These are phyloP conservation scores for Themeda triandra DNA, from an alignment of 176 grass and related monocot genomes.

Conservation along the genomic window DNA sequence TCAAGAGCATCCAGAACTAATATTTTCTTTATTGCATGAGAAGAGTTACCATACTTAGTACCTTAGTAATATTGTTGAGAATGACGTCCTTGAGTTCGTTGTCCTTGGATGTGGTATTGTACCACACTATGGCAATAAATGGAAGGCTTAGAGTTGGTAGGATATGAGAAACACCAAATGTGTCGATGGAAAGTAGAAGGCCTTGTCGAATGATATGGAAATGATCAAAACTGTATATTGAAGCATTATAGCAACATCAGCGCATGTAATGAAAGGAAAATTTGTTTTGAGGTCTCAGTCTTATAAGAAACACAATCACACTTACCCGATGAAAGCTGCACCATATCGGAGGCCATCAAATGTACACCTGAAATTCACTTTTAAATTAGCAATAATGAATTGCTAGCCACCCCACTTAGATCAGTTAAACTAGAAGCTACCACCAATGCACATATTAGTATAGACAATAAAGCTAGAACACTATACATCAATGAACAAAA, in stretches of 20 bases:
- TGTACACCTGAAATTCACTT: slow-evolving; percentile 65
- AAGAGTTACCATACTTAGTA: slow-evolving; percentile 17
- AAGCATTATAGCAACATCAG: slow-evolving; percentile 22
- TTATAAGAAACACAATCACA: slow-evolving; percentile 22
- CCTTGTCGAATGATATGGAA: slow-evolving; percentile 90
- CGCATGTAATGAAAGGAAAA: not conserved
- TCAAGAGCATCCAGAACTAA: not conserved
- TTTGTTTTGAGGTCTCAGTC: slow-evolving; percentile 5
- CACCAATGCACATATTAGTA: not conserved
- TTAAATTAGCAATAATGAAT: slow-evolving; percentile 23
- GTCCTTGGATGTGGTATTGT: slow-evolving; percentile 35
- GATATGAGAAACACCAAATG: slow-evolving; percentile 88
- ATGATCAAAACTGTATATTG: slow-evolving; percentile 79
- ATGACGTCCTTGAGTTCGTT: slow-evolving; percentile 29
- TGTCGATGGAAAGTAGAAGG: slow-evolving; percentile 82
- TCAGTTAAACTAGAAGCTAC: not conserved
- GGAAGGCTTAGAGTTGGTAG: slow-evolving; percentile 85
- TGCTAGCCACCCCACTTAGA: not conserved
- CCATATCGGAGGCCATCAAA: slow-evolving; percentile 97
- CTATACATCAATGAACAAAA: slow-evolving; percentile 3
- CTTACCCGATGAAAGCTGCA: slow-evolving; percentile 93
- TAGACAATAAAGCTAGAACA: not conserved
- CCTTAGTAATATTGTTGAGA: slow-evolving; percentile 54
- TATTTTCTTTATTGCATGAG: not conserved
- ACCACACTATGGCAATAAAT: slow-evolving; percentile 54